These are phyloP conservation scores for Diversispora eburnea DNA, from an alignment of 192 early-diverging fungal species.

Conservation along the genomic window DNA sequence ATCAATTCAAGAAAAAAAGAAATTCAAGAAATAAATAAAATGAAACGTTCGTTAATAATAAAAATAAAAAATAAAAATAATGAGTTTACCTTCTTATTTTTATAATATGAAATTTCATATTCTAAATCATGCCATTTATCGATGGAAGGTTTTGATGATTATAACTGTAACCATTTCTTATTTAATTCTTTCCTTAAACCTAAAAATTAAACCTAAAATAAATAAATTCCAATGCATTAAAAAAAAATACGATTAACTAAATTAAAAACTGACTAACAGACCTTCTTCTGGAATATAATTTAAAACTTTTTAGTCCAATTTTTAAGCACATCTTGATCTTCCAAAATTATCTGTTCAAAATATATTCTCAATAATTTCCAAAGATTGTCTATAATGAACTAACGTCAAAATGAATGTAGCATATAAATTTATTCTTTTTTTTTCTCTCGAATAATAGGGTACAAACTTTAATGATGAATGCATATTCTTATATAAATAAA, in stretches of 20 bases:
- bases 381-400: slow-evolving; percentile 50
- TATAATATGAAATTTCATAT: no score
- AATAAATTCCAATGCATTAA: neutral
- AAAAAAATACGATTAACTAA: neutral
- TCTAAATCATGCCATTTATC: slow-evolving; percentile 49
- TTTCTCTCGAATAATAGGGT: neutral
- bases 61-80: no score
- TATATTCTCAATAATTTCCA: slow-evolving; percentile 63
- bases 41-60: no score
- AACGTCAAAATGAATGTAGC: neutral
- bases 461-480: slow-evolving; percentile 72
- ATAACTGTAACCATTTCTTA: slow-evolving; percentile 40
- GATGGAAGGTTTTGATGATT: slow-evolving; percentile 28
- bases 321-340: slow-evolving; percentile 71
- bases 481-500: slow-evolving; percentile 55
- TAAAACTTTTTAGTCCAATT: slow-evolving; percentile 77
- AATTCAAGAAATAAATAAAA: no score
- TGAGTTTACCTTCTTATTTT: no score
- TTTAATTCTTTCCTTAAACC: slow-evolving; percentile 35
- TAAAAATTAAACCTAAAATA: neutral
- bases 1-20: no score
- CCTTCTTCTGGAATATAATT: slow-evolving; percentile 74
- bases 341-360: slow-evolving; percentile 70
- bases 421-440: slow-evolving; percentile 27
- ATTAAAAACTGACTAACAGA: slow-evolving; percentile 17